These are phyloP conservation scores for Camellia japonica DNA, from an alignment of 148 eudicot species.

Conservation along the genomic window DNA sequence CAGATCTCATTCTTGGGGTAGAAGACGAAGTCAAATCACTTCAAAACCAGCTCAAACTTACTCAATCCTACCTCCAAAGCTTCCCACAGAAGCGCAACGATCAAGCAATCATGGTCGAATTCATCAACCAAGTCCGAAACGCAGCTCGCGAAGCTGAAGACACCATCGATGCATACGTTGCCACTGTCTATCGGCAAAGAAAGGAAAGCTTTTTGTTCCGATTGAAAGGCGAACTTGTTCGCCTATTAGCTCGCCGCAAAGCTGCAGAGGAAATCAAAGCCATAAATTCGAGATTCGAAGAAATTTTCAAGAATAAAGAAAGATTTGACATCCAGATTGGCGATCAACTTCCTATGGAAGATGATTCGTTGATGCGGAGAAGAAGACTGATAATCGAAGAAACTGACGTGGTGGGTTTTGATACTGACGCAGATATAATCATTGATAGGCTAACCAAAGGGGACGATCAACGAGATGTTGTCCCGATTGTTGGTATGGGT, in stretches of 20 bases:
- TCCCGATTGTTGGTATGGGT: background rate
- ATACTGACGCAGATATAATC: background rate
- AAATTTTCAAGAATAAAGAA: too few species aligned
- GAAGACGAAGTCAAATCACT: background rate
- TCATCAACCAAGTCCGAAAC: background rate
- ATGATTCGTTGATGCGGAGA: background rate
- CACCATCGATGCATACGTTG: too few species aligned
- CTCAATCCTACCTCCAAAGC: background rate
- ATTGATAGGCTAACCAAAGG: background rate
- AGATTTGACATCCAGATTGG: too few species aligned
- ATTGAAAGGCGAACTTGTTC: too few species aligned
- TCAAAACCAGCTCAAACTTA: background rate
- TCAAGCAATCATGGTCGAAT: background rate
- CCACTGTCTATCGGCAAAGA: too few species aligned
- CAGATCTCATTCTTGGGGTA: background rate
- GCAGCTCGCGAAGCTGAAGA: background rate
- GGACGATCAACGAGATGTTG: background rate
- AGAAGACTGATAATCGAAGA: background rate
- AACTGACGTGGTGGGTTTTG: background rate
- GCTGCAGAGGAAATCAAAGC: too few species aligned
- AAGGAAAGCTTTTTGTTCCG: too few species aligned
- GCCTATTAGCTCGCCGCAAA: too few species aligned
- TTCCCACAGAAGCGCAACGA: background rate
- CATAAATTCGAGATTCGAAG: too few species aligned
- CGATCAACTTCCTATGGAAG: background rate